Percentiles rank a stretch among this genome's conserved stretches.
These are phyloP conservation scores for Ogataea ganodermae DNA, from an alignment of 805 yeast genomes.

Conservation along the genomic window DNA sequence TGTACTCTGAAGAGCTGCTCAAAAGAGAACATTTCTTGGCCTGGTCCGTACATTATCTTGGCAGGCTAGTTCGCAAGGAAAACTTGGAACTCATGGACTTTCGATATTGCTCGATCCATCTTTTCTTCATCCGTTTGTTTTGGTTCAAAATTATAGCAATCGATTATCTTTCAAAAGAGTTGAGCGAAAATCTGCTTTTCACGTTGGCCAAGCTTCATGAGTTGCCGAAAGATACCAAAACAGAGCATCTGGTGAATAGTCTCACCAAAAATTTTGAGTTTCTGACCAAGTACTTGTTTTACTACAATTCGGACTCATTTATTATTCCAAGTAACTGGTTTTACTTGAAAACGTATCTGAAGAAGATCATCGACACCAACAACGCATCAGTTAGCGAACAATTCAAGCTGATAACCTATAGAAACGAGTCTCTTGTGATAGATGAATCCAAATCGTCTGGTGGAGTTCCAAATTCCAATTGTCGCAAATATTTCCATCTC, in stretches of 20 bases:
- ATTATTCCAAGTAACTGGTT: slow-evolving; percentile 68
- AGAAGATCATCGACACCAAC: slow-evolving; percentile 39
- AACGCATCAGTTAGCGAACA: slow-evolving; percentile 44
- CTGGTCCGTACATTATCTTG: slow-evolving; percentile 60
- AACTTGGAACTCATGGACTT: slow-evolving; percentile 21
- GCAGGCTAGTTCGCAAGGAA: slow-evolving; percentile 22
- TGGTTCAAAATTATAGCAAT: slow-evolving; percentile 66
- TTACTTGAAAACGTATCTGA: slow-evolving; percentile 49
- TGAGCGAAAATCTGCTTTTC: slow-evolving; percentile 58
- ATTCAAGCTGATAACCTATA: slow-evolving; percentile 58
- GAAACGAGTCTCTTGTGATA: slow-evolving; percentile 72
- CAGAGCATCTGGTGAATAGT: slow-evolving; percentile 20
- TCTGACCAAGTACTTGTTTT: slow-evolving; percentile 45
- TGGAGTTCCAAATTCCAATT: slow-evolving; percentile 14
- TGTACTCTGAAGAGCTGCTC: slow-evolving; percentile 68
- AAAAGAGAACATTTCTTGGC: slow-evolving; percentile 62
- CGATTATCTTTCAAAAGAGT: slow-evolving; percentile 62
- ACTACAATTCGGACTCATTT: slow-evolving; percentile 57
- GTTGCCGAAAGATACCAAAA: slow-evolving; percentile 17
- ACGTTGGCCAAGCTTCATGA: slow-evolving; percentile 24
- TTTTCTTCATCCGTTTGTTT: slow-evolving; percentile 61
- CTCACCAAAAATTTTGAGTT: slow-evolving; percentile 32
- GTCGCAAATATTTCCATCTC: slow-evolving; percentile 22
- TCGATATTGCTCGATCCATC: slow-evolving; percentile 31
- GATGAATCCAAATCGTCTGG: slow-evolving; percentile 36